Base-by-base conservation (phyloP, 257 asterid species). In the Fraxinus cuspidata region DNA sequence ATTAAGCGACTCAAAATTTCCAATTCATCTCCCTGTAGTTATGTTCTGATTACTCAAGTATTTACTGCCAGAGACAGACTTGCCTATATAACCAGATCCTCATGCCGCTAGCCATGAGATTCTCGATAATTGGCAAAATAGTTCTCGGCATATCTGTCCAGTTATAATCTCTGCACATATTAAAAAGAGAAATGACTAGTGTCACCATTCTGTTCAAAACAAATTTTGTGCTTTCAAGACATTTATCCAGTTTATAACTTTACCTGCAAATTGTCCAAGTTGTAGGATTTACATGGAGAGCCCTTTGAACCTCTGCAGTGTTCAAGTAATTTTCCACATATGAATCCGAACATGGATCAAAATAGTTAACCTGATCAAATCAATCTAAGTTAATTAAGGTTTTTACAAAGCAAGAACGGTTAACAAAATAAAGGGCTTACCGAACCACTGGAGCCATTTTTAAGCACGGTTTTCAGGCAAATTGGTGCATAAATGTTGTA, bases 41-140 rank as follows among this genome's bases (percentile, higher is more conserved):
- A 11, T 42, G 51, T 42, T 42, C 16, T 42, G 18, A 42, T 42
- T 12, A 42, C 16, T 11, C 4, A 1, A 42, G 18, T 15, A 42
- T 11, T 42, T 42, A 42, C 51, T 11, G 16, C 18, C 51, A 11
- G 18, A 2, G 51, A 12, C 51, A 42, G 18, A 56, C 81, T 74
- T 78, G 74, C 87, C 87, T 80, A 74, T 84, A 84, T 35, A 84
- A 53, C 87, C 87, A 84, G 18, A 84, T 71, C 29, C 84, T 84
- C 63, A 74, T 47, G 75, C 84, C 85, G 29, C 75, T 70, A 51
- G 81, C 73, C 69, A 81, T 81, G 71, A 84, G 84, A 74, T 40
- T 29, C 81, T 81, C 40, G 32, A 84, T 78, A 37, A 82, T 74
- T 4, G 87, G 85, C 79, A 81, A 74, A 47, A 84, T 75, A 65